Percentiles rank a stretch among this genome's conserved stretches.
Conservation (phyloP, 2,329 filamentous ascomycete genomes). For the Colletotrichum camelliae region DNA sequence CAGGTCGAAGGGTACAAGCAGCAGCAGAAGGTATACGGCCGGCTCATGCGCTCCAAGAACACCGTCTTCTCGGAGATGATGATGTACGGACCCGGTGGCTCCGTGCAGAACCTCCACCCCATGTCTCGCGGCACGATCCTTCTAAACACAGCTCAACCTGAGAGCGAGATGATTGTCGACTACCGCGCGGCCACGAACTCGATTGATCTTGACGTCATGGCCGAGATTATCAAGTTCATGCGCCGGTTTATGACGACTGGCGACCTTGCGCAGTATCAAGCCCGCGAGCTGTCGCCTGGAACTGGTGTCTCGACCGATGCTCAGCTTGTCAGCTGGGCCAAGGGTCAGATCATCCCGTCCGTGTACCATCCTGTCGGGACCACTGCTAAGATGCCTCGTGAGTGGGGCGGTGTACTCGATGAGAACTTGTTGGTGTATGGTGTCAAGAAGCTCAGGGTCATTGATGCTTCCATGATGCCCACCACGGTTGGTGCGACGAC, state of each 20-base stretch:
- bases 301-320: conserved; percentile 23
- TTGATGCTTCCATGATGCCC: conserved; percentile 27
- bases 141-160: conserved; percentile 26
- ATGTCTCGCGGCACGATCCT: conserved; percentile 27
- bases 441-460: conserved; percentile 25
- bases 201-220: conserved; percentile 28
- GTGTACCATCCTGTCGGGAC: conserved; percentile 33
- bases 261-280: conserved; percentile 25
- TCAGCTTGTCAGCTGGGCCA: conserved; percentile 26
- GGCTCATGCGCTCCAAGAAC: conserved; percentile 25
- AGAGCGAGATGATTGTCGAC: conserved; percentile 27
- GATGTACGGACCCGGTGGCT: conserved; percentile 30
- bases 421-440: conserved; percentile 33
- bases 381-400: conserved; percentile 30
- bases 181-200: conserved; percentile 30
- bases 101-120: conserved; percentile 29
- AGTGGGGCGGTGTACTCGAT: conserved; percentile 33
- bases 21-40: conserved; percentile 36
- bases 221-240: conserved; percentile 29
- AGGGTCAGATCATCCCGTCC: conserved; percentile 26
- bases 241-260: conserved; percentile 27
- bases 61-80: conserved; percentile 53
- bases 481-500: conserved; percentile 24
- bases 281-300: conserved; percentile 26
- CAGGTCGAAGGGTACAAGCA: conserved; percentile 40